Evolutionary conservation across 768 basidiomycete genomes (phyloP).

Genomic region (Lentinula aciculospora): DNA sequence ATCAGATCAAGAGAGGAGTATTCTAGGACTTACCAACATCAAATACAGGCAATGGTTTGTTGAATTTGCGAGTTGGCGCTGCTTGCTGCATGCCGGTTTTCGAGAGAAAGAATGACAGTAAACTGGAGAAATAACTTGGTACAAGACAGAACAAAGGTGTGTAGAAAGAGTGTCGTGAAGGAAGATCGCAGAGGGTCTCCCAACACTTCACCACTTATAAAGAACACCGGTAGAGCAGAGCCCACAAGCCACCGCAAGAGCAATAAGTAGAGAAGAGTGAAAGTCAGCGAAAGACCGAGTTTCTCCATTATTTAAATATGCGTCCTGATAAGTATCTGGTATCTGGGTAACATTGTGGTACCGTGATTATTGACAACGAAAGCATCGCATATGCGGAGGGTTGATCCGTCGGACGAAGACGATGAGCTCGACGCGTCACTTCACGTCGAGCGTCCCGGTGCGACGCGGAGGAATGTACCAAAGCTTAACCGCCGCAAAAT

Average conservation of each 20-base stretch:
- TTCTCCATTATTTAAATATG: neutral
- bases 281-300: neutral
- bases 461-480: neutral
- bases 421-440: too few relatives aligned
- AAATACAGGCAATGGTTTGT: neutral
- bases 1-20: neutral
- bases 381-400: neutral
- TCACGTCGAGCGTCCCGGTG: neutral
- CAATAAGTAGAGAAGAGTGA: neutral
- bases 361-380: too few relatives aligned
- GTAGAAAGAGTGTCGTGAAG: neutral
- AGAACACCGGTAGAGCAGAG: neutral
- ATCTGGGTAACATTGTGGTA: neutral
- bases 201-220: neutral
- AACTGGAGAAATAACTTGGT: neutral
- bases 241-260: neutral
- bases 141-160: neutral
- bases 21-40: neutral
- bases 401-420: neutral
- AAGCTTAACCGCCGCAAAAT: neutral
- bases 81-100: neutral
- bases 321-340: too few relatives aligned
- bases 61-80: neutral
- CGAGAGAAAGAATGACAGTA: neutral
- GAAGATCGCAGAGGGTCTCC: neutral